phyloP scores from a whole-genome alignment of 306 rosid genomes.

The Dryas drummondii region DNA sequence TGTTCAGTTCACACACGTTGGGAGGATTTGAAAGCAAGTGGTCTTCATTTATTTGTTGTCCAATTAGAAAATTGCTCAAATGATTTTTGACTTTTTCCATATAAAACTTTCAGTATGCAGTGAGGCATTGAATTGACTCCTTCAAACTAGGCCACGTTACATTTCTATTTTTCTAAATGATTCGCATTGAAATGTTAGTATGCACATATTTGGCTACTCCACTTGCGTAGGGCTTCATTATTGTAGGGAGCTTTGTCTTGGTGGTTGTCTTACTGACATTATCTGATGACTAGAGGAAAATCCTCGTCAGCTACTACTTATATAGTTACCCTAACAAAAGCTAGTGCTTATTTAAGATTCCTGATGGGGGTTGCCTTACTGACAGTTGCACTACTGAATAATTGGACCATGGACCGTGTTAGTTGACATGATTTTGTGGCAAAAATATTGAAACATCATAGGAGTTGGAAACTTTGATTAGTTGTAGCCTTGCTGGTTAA shows the following conservation, averaged over 20 bases:
- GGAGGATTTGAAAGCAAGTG: not conserved
- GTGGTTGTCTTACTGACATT: too few species aligned
- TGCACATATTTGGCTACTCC: not conserved
- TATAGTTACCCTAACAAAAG: conserved; percentile 7
- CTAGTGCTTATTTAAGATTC: conserved; percentile 9
- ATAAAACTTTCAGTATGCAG: not conserved
- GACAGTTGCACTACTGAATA: conserved; percentile 2
- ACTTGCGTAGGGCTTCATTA: not conserved
- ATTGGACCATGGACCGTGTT: conserved; percentile 14
- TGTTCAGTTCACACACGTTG: not conserved
- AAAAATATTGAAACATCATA: not conserved
- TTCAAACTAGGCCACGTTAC: not conserved
- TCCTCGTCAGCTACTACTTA: not conserved
- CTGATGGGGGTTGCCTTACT: conserved; percentile 1
- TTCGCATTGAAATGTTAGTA: not conserved
- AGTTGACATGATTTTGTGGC: not conserved
- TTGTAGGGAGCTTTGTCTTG: conserved; percentile 1
- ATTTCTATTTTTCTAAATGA: not conserved
- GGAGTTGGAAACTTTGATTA: not conserved
- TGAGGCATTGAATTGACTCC: conserved; percentile 6
- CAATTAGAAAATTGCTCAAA: not conserved
- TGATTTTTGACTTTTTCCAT: not conserved
- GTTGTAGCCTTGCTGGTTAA: not conserved
- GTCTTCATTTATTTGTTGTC: not conserved
- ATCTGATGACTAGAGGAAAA: not conserved